Conservation (phyloP, 108 stramenopile genomes). For the Nannochloropsis oceanica region DNA sequence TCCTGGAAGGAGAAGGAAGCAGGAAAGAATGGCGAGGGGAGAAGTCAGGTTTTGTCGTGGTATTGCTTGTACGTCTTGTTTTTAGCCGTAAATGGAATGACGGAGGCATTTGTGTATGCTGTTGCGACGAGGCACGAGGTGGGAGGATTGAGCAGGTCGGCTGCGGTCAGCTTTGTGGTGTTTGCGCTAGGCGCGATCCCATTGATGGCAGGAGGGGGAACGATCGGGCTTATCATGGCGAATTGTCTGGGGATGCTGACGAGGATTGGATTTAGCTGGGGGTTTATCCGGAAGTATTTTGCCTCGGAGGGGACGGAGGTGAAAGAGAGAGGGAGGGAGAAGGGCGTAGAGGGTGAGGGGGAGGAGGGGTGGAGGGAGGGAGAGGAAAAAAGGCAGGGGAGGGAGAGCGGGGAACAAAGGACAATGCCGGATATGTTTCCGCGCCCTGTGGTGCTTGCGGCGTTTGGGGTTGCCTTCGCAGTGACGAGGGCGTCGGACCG, state of each 20-base stretch:
- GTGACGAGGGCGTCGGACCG: background rate
- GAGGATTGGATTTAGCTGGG: constrained; percentile 6
- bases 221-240: constrained; percentile 21
- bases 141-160: background rate
- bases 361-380: background rate
- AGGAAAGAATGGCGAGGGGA: background rate
- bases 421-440: background rate
- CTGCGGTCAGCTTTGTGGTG: background rate
- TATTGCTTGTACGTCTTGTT: constrained; percentile 78
- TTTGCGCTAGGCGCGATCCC: background rate
- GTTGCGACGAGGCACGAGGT: constrained; percentile 11
- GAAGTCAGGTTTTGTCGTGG: background rate
- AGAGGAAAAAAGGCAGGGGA: background rate
- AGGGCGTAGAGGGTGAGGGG: background rate
- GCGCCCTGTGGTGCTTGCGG: constrained; percentile 3
- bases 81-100: constrained; percentile 74
- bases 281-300: constrained; percentile 22
- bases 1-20: background rate
- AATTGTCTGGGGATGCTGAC: constrained; percentile 17
- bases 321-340: background rate
- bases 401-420: background rate
- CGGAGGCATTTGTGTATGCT: constrained; percentile 82
- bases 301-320: background rate
- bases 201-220: constrained; percentile 2
- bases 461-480: constrained; percentile 2